Conservation (phyloP, 495 filamentous ascomycete species). For the Immersiella caudata region DNA sequence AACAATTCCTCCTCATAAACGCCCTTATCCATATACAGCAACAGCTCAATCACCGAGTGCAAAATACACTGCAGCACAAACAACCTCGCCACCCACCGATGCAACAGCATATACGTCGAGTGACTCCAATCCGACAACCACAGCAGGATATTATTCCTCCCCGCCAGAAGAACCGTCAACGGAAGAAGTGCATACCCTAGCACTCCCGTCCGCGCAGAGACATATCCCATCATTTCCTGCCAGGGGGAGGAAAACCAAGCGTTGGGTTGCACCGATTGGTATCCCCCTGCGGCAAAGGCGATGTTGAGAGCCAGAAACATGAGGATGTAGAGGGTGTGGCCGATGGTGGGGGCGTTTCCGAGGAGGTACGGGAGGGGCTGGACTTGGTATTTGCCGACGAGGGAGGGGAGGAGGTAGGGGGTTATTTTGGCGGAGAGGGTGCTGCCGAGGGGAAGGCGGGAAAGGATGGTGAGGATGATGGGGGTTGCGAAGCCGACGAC, state of each 20-base stretch:
- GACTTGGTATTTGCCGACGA: slow-evolving; percentile 38
- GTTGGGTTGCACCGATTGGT: slow-evolving; percentile 24
- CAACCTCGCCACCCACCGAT: slow-evolving; percentile 52
- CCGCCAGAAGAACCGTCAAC: slow-evolving; percentile 41
- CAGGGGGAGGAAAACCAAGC: slow-evolving; percentile 29
- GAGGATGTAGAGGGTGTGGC: slow-evolving; percentile 42
- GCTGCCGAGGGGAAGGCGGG: slow-evolving; percentile 34
- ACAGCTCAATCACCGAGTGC: slow-evolving; percentile 37
- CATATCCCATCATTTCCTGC: slow-evolving; percentile 41
- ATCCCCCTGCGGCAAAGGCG: slow-evolving; percentile 35
- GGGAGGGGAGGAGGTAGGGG: slow-evolving; percentile 37
- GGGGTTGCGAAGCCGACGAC: slow-evolving; percentile 38
- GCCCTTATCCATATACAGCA: slow-evolving; percentile 23
- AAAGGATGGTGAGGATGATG: slow-evolving; percentile 34
- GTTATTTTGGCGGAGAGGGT: slow-evolving; percentile 25
- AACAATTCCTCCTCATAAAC: neutral
- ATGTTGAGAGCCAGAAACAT: slow-evolving; percentile 43
- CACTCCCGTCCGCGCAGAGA: slow-evolving; percentile 42
- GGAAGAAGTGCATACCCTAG: slow-evolving; percentile 38
- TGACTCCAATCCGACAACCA: slow-evolving; percentile 52
- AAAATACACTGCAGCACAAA: slow-evolving; percentile 41
- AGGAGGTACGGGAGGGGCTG: slow-evolving; percentile 34
- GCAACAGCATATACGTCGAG: slow-evolving; percentile 49
- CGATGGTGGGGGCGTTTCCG: slow-evolving; percentile 43
- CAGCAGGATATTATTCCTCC: slow-evolving; percentile 51